Evolutionary conservation across 129 eudicot genomes (phyloP), one percentile per base, ranked within the genome.

Genomic region (Cynara cardunculus): DNA sequence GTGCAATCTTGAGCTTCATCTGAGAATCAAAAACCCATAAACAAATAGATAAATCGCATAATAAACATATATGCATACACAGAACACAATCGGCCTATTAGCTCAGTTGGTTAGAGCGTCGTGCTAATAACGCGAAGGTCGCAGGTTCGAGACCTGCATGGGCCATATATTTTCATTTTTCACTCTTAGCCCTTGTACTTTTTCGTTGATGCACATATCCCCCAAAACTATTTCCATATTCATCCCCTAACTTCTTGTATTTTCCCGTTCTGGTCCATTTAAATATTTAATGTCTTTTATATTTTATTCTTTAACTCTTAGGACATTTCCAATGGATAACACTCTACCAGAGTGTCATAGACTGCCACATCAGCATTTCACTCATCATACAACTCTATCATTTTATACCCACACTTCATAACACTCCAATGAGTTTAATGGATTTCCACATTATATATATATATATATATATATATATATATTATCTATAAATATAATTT

Each of bases 61-160:
- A 37, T 1, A 37, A 0, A 0, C 8, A 1, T 10, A 8, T 8
- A 37, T 49, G 16, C n/a, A 49, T 16, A 1, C 0, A 3, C 0
- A 0, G 0, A 53, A 5, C 64, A 53, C 0, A 0, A 30, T 18
- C 25, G 92, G 89, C 96, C 96, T 32, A 88, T 90, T 90, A 88
- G 94, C 92, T 89, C 92, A 89, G 94, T 76, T 89, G 94, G 94
- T 92, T 92, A 92, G 94, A 92, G 97, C 94, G 94, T 88, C 88
- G 93, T 91, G 92, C 96, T 78, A 89, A 88, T 88, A 91, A 91
- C 88, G 87, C 96, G 88, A 88, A 92, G 92, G 94, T 87, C 91
- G 91, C 97, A 90, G 89, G 95, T 90, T 92, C 93, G 93, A 92
- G 83, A 90, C 94, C 93, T 90, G 93, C 91, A 90, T 92, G 85